Base-by-base conservation (phyloP, 768 basidiomycete genomes). In the Hortiboletus campestris region DNA sequence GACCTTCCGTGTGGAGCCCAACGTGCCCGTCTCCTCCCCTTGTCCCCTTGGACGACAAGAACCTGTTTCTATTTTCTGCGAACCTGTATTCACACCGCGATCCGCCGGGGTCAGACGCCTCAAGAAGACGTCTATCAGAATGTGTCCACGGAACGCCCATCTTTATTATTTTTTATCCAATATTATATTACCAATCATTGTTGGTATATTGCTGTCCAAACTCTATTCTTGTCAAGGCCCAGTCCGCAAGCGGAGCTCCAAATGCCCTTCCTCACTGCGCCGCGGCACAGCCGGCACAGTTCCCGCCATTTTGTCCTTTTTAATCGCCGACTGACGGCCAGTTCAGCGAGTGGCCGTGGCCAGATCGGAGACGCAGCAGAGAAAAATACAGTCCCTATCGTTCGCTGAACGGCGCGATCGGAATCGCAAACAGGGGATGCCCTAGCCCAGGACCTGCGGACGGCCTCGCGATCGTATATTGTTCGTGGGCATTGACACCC, bases 221-320 rank as follows among this genome's bases (percentile, higher is more conserved):
- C 17, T 22, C 55, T 62, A 58, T 55, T 53, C 50, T 50, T 45
- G 44, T 55, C 46, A 47, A 46, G 31, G 32, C 45, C 50, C 45
- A 29, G 54, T 61, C 68, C 54, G 25, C 49, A 58, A 62, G 66
- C 69, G 67, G 70, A 67, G 60, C 14, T 59, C 49, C 12, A 72
- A 71, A 39, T n/a, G n/a, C 17, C 29, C 42, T 32, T 62, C 62
- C 55, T 56, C 67, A 61, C 60, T 55, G 53, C 58, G 25, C 57
- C 60, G 58, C 69, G 71, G 69, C 69, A 67, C 62, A 67, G 60
- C 59, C 65, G 64, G 67, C 63, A 63, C 16, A 44, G 55, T 45
- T 53, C 40, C 55, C 49, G 50, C 43, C 54, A 47, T 58, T 48
- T 49, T 55, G 34, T 17, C 63, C 55, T 54, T 62, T 70, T 72